Conservation (phyloP, 2,329 filamentous ascomycete genomes). For the Macrophomina pseudophaseolina region DNA sequence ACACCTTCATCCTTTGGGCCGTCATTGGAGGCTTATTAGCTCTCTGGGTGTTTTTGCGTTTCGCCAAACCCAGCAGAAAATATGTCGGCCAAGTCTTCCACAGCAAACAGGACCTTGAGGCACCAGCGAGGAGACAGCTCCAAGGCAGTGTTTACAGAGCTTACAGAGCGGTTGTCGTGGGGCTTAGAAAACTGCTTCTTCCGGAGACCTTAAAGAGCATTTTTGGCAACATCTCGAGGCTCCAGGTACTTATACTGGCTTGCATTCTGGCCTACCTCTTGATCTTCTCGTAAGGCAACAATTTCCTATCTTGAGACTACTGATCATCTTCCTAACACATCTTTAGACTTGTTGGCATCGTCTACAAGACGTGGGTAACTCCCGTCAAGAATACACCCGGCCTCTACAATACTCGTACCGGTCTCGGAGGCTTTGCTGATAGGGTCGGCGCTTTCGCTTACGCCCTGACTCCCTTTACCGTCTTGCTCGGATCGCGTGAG, state of each 20-base stretch:
- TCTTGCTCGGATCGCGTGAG: constrained; percentile 71
- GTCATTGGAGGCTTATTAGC: constrained; percentile 56
- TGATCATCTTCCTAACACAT: background rate
- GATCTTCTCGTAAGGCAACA: constrained; percentile 61
- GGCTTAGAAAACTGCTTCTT: constrained; percentile 61
- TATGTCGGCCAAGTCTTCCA: constrained; percentile 14
- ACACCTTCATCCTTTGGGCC: constrained; percentile 63
- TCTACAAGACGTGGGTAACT: constrained; percentile 72
- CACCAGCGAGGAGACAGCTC: constrained; percentile 29
- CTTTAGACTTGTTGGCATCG: constrained; percentile 64
- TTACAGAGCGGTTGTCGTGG: constrained; percentile 46
- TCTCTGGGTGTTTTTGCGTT: constrained; percentile 47
- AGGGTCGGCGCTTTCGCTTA: constrained; percentile 74
- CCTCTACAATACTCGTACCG: constrained; percentile 67
- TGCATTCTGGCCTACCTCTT: constrained; percentile 66
- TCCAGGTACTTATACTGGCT: constrained; percentile 68
- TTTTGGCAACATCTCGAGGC: constrained; percentile 71
- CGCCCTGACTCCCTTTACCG: constrained; percentile 72
- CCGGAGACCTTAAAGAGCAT: constrained; percentile 62
- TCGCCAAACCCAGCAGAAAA: constrained; percentile 35
- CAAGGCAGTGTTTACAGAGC: constrained; percentile 35
- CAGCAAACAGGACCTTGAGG: constrained; percentile 33
- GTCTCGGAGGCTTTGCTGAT: constrained; percentile 71
- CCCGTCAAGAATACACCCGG: constrained; percentile 63
- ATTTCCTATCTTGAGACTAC: background rate